Evolutionary conservation across 2,329 filamentous ascomycete genomes (phyloP), one percentile per base, ranked within the genome.

Genomic region (Trichoderma sp.): DNA sequence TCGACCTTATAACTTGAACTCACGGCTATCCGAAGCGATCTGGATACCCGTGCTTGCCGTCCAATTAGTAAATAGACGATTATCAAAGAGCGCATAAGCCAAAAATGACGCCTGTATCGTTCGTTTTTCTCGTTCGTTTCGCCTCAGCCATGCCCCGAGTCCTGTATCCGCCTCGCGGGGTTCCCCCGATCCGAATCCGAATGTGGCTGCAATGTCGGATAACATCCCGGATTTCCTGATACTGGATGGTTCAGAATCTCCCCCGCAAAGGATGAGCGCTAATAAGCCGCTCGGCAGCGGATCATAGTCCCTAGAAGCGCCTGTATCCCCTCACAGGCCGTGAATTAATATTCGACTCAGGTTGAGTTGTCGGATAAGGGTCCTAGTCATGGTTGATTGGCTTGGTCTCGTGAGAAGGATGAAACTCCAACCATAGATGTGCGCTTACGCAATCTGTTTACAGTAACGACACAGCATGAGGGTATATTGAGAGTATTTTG

Each of bases 161-260:
- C 29, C 60, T 11, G 31, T 38, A 73, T 65, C 71, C 71, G 71
- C 71, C 60, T 35, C 29, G 60, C 41, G 60, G 60, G 71, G 60
- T 64, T 35, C 60, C 69, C 71, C 31, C 14, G 41, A 73, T 38
- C 71, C 71, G 69, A 65, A 73, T 35, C 69, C 69, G 71, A 65
- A 64, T 21, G 71, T 73, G 41, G 71, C 68, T 63, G 71, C 60
- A 65, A 29, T 11, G 71, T 56, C 71, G 71, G 71, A 65, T 65
- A 65, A 24, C 31, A 56, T 73, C 71, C 69, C 41, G n/a, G 45
- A 27, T 18, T 18, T 21, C 63, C 21, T 60, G 5, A 67, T 12
- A 4, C 24, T 35, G 69, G 59, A 56, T 62, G 45, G 24, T 29
- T 31, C 14, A 21, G 11, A 14, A 21, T 35, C 41, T 63, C 41